Evolutionary conservation across 2,329 filamentous ascomycete species (phyloP), one percentile per base, ranked within the genome.

Genomic region (Macroventuria anomochaeta): DNA sequence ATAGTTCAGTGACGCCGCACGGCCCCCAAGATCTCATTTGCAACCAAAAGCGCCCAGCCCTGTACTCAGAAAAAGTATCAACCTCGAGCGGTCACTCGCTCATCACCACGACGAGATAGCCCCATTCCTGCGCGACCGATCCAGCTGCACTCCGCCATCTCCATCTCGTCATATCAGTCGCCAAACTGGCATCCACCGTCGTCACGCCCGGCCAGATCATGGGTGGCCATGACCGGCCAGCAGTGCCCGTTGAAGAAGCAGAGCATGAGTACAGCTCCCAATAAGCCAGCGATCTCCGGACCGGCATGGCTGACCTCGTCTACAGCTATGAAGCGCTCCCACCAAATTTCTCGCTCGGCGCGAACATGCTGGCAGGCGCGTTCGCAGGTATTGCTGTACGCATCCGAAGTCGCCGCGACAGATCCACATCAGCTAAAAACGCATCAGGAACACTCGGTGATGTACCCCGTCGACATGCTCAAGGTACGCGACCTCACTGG

Each of bases 401-500:
- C 70, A 48, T 47, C 59, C 55, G 40, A 53, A 36, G 40, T 47
- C 40, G 54, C 51, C 48, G 55, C 51, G 46, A 39, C 55, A 33
- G 37, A 46, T 46, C 48, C 40, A 34, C 39, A 53, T 41, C 34
- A 33, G 53, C 74, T 64, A 59, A 74, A 57, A 42, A 38, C 63
- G 58, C 57, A 41, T 59, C 56, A 97, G 93, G 93, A 97, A 80
- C 93, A 97, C 77, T 96, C 93, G 55, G 93, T 96, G 69, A 97
- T 99, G 95, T 99, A 99, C 74, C 95, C 95, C 17, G 90, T 99
- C 72, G 95, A 99, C 80, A 86, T 96, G 65, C 89, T 99, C 74
- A 99, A 99, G 89, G 95, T 97, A 75, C 61, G 80, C 69, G 46
- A 51, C 55, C 55, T 32, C 28, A 5, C 6, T n/a, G 21, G 13